Evolutionary conservation across 805 yeast genomes (phyloP), one percentile per base, ranked within the genome.

Genomic region (Candida oleophila): DNA sequence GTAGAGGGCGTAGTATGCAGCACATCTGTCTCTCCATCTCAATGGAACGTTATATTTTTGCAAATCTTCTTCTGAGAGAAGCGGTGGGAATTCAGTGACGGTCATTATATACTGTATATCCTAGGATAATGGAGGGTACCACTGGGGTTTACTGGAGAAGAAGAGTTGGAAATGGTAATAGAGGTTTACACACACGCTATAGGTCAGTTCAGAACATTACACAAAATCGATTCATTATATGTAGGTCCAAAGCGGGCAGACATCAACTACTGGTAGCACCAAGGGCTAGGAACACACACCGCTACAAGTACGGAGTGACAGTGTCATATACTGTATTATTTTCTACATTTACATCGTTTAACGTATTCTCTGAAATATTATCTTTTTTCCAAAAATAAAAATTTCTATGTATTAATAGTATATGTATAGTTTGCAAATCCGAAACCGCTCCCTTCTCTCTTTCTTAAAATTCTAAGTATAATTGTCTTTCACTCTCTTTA

Each of bases 21-120:
- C 94, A 68, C 96, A 88, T 66, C 95, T 80, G 64, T 88, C 96
- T 56, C 96, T 76, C 77, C 83, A 88, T 49, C 79, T 81, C 51
- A 89, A 71, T 19, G 96, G 96, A 47, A 88, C 83, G 62, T 83
- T 79, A 67, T 85, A 73, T 56, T 82, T 77, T 69, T 86, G 89
- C 85, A 88, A 83, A 61, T 88, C 96, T 61, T 87, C 90, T 67
- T 83, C 87, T 46, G 89, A 76, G 55, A 88, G 71, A 57, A 68
- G 71, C 51, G 73, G 73, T 44, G 73, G 73, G 53, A 68, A 68
- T 49, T 68, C 67, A n/a, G 71, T 68, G 21, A 68, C 71, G 37
- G 71, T 50, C 70, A 66, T 66, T 19, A 22, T 36, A 15, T n/a
- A 22, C 39, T 5, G n/a, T 14, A 16, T 5, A 16, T 34, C 19